These are phyloP conservation scores for Fraxinus greggii DNA, from an alignment of 305 asterid genomes.

Conservation along the genomic window DNA sequence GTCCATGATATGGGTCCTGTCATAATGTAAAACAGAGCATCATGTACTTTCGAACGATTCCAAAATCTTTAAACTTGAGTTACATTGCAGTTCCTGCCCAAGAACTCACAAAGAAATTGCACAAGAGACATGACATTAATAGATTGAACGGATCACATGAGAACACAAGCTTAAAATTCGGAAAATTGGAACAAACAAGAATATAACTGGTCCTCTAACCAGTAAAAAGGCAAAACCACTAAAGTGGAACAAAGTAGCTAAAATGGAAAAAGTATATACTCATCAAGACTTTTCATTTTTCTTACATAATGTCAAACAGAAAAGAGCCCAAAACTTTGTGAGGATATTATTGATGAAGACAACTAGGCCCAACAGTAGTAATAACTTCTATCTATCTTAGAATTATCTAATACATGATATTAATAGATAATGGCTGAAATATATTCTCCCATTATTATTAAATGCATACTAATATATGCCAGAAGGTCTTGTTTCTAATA, in stretches of 20 bases:
- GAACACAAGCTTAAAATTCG: background rate
- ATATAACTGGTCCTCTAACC: background rate
- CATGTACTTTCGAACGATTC: background rate
- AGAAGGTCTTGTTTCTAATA: conserved; percentile 18
- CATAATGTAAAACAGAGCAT: background rate
- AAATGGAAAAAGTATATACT: background rate
- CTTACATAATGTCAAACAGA: background rate
- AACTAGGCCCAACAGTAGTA: background rate
- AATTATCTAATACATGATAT: background rate
- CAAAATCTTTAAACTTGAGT: background rate
- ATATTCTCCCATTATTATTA: background rate
- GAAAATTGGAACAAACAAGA: background rate
- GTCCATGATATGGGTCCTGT: conserved; percentile 98
- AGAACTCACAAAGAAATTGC: conserved; percentile 10
- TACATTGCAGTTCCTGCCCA: background rate
- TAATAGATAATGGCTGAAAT: background rate
- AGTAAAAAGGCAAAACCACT: background rate
- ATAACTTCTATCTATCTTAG: background rate
- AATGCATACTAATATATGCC: background rate
- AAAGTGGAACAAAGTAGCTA: background rate
- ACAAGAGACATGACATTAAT: background rate
- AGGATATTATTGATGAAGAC: background rate
- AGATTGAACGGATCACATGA: background rate
- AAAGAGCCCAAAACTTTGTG: background rate
- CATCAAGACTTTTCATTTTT: background rate